phyloP scores from a whole-genome alignment of 2,329 filamentous ascomycete genomes.

The Aureobasidium namibiae region DNA sequence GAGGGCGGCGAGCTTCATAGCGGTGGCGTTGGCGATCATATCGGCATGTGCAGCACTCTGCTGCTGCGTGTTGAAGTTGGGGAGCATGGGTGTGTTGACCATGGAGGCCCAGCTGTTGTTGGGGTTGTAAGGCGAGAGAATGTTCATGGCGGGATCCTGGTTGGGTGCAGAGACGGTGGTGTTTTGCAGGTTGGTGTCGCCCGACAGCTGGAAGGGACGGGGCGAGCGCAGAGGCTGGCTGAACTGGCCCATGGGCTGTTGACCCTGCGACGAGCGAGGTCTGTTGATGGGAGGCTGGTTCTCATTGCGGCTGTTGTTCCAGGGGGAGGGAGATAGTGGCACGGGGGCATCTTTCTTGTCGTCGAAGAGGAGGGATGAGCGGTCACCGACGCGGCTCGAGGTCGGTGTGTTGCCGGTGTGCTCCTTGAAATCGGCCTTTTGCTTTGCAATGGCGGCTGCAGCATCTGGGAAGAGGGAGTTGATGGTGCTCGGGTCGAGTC shows the following conservation, averaged over 20 bases:
- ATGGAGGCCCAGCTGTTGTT: constrained; percentile 97
- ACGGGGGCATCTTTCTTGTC: constrained; percentile 56
- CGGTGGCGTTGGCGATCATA: constrained; percentile 97
- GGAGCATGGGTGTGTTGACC: constrained; percentile 93
- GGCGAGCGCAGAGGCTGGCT: constrained; percentile 81
- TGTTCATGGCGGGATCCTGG: constrained; percentile 55
- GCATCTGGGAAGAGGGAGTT: constrained; percentile 99
- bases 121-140: constrained; percentile 75
- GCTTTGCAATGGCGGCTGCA: constrained; percentile 93
- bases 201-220: constrained; percentile 57
- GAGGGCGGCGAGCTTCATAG: constrained; percentile 95
- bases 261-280: constrained; percentile 68
- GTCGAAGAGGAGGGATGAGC: constrained; percentile 65
- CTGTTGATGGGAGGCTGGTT: constrained; percentile 49
- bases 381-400: constrained; percentile 78
- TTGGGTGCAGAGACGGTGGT: constrained; percentile 72
- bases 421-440: constrained; percentile 95
- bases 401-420: constrained; percentile 83
- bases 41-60: constrained; percentile 67
- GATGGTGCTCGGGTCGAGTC: constrained; percentile 86
- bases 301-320: constrained; percentile 52
- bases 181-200: constrained; percentile 66
- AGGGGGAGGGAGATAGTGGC: constrained; percentile 69
- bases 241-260: constrained; percentile 80
- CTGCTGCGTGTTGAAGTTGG: constrained; percentile 60